These are phyloP conservation scores for Bipolaris gigantea DNA, from an alignment of 2,329 filamentous ascomycete species.

Conservation along the genomic window DNA sequence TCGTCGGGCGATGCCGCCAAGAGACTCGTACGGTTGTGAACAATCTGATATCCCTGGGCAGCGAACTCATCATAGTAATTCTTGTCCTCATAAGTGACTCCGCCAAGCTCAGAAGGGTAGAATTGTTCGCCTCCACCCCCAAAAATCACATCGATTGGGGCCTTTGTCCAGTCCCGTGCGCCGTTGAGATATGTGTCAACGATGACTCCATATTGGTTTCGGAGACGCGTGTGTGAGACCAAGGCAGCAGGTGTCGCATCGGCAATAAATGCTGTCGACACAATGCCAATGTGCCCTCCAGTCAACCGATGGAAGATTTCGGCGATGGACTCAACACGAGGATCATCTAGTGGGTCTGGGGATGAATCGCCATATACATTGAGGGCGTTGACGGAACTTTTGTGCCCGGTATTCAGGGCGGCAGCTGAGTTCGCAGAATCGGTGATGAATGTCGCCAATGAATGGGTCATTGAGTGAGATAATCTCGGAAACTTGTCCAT, in stretches of 20 bases:
- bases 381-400: slow-evolving; percentile 79
- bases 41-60: slow-evolving; percentile 71
- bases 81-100: slow-evolving; percentile 66
- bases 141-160: slow-evolving; percentile 75
- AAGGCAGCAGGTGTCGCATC: slow-evolving; percentile 76
- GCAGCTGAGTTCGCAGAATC: slow-evolving; percentile 85
- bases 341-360: slow-evolving; percentile 73
- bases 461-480: slow-evolving; percentile 87
- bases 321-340: slow-evolving; percentile 82
- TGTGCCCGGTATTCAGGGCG: slow-evolving; percentile 80
- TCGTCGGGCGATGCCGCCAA: slow-evolving; percentile 58
- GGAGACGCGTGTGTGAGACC: slow-evolving; percentile 66
- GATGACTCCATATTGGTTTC: slow-evolving; percentile 69
- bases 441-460: slow-evolving; percentile 81
- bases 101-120: slow-evolving; percentile 56
- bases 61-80: slow-evolving; percentile 74
- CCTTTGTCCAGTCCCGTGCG: slow-evolving; percentile 76
- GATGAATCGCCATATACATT: slow-evolving; percentile 81
- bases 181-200: slow-evolving; percentile 78
- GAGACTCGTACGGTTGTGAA: slow-evolving; percentile 74
- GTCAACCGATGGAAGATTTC: slow-evolving; percentile 74
- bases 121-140: slow-evolving; percentile 84
- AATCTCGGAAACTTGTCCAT: slow-evolving; percentile 84
- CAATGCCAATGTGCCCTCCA: slow-evolving; percentile 62
- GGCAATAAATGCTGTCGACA: slow-evolving; percentile 78